Base-by-base conservation (phyloP, 116 monocot species). In the Zostera marina region DNA sequence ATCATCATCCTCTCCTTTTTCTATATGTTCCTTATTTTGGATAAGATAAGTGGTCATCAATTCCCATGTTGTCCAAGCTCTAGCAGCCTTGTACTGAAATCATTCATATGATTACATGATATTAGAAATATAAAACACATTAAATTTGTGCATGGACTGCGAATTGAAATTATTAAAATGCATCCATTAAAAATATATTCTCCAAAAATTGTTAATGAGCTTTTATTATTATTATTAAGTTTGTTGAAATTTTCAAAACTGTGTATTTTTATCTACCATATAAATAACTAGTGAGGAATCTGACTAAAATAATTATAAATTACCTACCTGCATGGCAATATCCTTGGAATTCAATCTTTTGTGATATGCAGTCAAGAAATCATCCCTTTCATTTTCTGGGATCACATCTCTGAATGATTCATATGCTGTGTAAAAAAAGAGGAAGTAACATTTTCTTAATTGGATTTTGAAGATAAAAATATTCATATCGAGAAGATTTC, bases 361-460 rank as follows among this genome's bases (percentile, higher is more conserved):
- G 65, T 58, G 49, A 65, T 98, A 98, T 42, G 98, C 98, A 54
- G 47, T 53, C 61, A 98, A 76, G 63, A 98, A 98, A 64, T 58
- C 68, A 23, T 53, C 64, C 67, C 98, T 78, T 72, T 98, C 86
- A 41, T 76, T 76, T 76, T 83, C 83, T 54, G 98, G 98, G 65
- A 98, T 98, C 41, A 98, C 83, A 79, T 98, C 81, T 77, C 78
- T 74, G 54, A 98, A 98, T 15, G 81, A 71, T 56, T 98, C 98
- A 90, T 91, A 98, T 9, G 73, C 73, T 73, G 61, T 25, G 24
- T n/a, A n/a, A 26, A 46, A 47, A 11, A 59, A 59, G 42, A 42
- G 42, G 21, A 42, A 44, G 21, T 9, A 14, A 17, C 11, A 11
- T 59, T 54, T 32, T 0, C 2, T 32, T 32, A 32, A 32, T 5